Evolutionary conservation across 805 yeast genomes (phyloP).

Genomic region (Millerago galiae): DNA sequence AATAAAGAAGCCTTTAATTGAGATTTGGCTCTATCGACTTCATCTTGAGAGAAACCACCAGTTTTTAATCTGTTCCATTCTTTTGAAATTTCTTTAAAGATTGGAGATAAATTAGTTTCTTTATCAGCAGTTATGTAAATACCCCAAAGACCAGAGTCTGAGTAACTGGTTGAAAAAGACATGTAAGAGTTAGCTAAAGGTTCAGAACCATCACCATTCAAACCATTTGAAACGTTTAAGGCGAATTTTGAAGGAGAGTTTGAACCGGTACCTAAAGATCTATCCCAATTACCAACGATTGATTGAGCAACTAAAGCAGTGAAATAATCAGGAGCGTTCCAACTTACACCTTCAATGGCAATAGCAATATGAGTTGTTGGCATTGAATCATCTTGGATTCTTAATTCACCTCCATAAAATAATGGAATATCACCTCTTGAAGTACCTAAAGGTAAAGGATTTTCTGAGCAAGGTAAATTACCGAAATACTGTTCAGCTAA

Average conservation of each 20-base stretch:
- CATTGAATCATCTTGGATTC: constrained; percentile 72
- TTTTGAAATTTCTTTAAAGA: constrained; percentile 66
- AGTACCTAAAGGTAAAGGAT: constrained; percentile 64
- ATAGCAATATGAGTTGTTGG: constrained; percentile 90
- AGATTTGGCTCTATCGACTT: constrained; percentile 90
- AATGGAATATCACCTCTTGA: constrained; percentile 60
- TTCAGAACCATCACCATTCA: constrained; percentile 45
- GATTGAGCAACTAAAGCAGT: constrained; percentile 96
- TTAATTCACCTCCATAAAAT: constrained; percentile 81
- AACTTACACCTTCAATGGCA: constrained; percentile 96
- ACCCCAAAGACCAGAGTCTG: constrained; percentile 98
- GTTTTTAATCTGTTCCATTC: constrained; percentile 86
- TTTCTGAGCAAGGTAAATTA: constrained; percentile 47
- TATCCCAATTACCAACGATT: constrained; percentile 95
- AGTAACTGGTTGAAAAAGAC: constrained; percentile 95
- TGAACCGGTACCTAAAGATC: constrained; percentile 79
- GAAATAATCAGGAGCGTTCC: constrained; percentile 95
- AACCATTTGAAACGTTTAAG: constrained; percentile 49
- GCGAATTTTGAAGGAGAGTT: constrained; percentile 85
- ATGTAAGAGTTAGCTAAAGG: constrained; percentile 89
- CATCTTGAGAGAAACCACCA: constrained; percentile 74
- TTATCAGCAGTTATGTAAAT: constrained; percentile 79
- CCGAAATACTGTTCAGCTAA: constrained; percentile 76
- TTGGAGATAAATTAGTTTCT: constrained; percentile 53
- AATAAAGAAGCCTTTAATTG: constrained; percentile 90